Base-by-base conservation (phyloP, 805 yeast genomes). In the Starmerella bombi region DNA sequence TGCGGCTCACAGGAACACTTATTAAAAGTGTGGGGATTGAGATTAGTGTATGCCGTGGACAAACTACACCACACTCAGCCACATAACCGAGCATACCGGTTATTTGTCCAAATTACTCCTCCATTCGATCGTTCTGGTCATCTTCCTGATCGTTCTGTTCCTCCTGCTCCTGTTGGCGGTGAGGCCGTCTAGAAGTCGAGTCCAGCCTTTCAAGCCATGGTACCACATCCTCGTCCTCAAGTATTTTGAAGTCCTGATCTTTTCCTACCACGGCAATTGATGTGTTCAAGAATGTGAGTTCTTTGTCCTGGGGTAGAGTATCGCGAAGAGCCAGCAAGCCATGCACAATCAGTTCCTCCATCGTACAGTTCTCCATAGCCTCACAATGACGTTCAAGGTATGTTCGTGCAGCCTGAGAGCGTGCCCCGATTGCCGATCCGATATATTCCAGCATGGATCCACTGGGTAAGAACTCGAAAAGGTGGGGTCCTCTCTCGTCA, bases 331-430 rank as follows among this genome's bases (percentile, higher is more conserved):
- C 93, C 51, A 77, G 77, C 52, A 91, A 76, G 3, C 93, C 97
- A 53, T 77, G 85, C 32, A 78, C 75, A 45, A 91, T 75, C 50
- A 91, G 72, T 52, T 81, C 77, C 53, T 84, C 93, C 32, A 75
- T 63, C 29, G 70, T 65, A 6, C 75, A 65, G 40, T 71, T 69
- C 16, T 75, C 64, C 51, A 83, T 81, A 23, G 67, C 66, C 28
- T 81, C 84, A 57, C 77, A 69, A 51, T 79, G 78, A 58, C 94
- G 77, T 63, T 91, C 99, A 58, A 91, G 66, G 53, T 84, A 91
- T 2, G 99, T 91, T 65, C 93, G 76, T 14, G 95, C 96, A 37
- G 97, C 97, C 64, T 91, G 99, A 2, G 97, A 88, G 58, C 99
- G 74, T 8, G 99, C 97, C 35, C 99, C 99, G 56, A 91, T 84